Conservation (phyloP, 2,329 filamentous ascomycete species). For the Aspergillus pseudonomiae region DNA sequence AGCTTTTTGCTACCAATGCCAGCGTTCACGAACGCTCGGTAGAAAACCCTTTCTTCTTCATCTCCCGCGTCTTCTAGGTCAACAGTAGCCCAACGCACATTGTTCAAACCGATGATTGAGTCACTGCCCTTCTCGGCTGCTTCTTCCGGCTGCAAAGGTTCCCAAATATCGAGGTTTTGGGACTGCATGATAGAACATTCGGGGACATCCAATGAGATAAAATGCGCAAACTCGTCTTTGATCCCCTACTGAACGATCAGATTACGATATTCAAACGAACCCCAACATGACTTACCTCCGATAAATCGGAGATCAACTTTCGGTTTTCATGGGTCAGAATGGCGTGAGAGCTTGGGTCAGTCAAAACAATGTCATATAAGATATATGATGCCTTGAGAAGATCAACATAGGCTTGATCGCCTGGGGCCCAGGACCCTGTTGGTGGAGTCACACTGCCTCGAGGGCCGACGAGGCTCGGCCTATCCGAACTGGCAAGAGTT, state of each 20-base stretch:
- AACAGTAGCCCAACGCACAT: slow-evolving; percentile 33
- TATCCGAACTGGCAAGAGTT: slow-evolving; percentile 27
- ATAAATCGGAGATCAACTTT: slow-evolving; percentile 34
- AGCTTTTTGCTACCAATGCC: slow-evolving; percentile 34
- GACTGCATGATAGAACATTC: slow-evolving; percentile 24
- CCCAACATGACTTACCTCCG: slow-evolving; percentile 24
- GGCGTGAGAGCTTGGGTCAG: slow-evolving; percentile 23
- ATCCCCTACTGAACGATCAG: slow-evolving; percentile 21
- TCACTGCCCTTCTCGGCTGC: slow-evolving; percentile 17
- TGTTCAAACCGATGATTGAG: slow-evolving; percentile 23
- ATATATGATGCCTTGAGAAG: slow-evolving; percentile 37
- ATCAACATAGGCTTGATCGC: slow-evolving; percentile 36
- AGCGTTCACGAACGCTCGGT: slow-evolving; percentile 37
- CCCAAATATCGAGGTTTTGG: slow-evolving; percentile 34
- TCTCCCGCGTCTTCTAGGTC: slow-evolving; percentile 35
- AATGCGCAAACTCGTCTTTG: slow-evolving; percentile 32
- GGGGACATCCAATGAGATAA: slow-evolving; percentile 29
- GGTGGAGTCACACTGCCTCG: slow-evolving; percentile 30
- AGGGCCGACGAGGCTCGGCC: slow-evolving; percentile 20
- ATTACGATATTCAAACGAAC: background rate
- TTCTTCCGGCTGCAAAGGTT: slow-evolving; percentile 34
- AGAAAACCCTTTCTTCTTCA: slow-evolving; percentile 34
- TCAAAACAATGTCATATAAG: slow-evolving; percentile 35
- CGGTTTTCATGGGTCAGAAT: slow-evolving; percentile 33
- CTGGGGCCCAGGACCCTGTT: slow-evolving; percentile 21